phyloP scores from a whole-genome alignment of 371 early-diverging fungal genomes.

The Mucor circinelloides region DNA sequence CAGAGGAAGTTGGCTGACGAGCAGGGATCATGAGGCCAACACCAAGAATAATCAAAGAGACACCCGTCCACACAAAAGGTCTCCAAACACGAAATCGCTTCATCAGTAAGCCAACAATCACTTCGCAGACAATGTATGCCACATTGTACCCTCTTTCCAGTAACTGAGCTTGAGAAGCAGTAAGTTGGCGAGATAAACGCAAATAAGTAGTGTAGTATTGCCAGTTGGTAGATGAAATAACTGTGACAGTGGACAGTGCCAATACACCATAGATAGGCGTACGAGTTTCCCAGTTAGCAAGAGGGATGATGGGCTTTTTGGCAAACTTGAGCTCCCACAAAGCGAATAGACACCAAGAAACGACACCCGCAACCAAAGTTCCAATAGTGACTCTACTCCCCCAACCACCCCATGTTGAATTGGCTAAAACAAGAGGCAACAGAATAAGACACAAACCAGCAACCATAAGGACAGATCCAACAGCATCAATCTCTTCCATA shows the following conservation, averaged over 20 bases:
- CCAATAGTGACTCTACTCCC: constrained; percentile 17
- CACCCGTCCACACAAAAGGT: constrained; percentile 57
- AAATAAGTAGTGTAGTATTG: constrained; percentile 45
- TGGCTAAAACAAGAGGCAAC: constrained; percentile 47
- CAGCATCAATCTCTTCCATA: constrained; percentile 41
- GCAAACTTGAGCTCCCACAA: constrained; percentile 53
- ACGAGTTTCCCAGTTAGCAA: constrained; percentile 42
- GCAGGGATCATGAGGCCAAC: too few relatives aligned
- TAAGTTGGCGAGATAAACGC: constrained; percentile 42
- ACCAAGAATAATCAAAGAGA: constrained; percentile 60
- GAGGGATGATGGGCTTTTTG: constrained; percentile 47
- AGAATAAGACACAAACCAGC: constrained; percentile 39
- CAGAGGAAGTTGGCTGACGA: constrained; percentile 33
- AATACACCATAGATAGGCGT: constrained; percentile 50
- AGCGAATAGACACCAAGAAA: constrained; percentile 29
- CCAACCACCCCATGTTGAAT: constrained; percentile 49
- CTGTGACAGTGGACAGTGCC: constrained; percentile 43
- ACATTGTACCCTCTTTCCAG: constrained; percentile 44
- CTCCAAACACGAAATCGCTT: constrained; percentile 45
- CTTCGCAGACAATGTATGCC: constrained; percentile 33
- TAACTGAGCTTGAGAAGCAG: constrained; percentile 27
- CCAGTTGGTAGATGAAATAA: constrained; percentile 44
- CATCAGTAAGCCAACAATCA: constrained; percentile 39
- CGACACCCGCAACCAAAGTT: constrained; percentile 26
- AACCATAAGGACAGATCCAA: constrained; percentile 45